Evolutionary conservation across 306 rosid species (phyloP).

Genomic region (Styphnolobium japonicum): DNA sequence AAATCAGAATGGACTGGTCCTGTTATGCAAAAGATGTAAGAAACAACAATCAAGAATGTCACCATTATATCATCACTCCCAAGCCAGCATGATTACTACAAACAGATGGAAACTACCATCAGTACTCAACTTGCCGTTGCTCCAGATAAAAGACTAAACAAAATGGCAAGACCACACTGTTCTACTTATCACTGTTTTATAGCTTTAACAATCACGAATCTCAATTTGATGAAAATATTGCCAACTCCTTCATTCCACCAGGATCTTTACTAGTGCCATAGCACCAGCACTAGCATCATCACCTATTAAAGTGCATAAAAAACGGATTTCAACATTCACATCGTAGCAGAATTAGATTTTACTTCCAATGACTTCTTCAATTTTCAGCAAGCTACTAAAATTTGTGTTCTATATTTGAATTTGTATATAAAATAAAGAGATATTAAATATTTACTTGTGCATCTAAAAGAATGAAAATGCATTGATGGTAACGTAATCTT

Average conservation of each 20-base stretch:
- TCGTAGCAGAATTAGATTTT: too few relatives aligned
- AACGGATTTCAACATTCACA: too few relatives aligned
- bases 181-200: background rate
- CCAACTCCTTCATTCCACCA: background rate
- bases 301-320: background rate
- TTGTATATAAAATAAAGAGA: too few relatives aligned
- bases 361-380: too few relatives aligned
- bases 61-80: background rate
- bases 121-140: background rate
- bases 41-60: background rate
- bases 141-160: background rate
- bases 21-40: background rate
- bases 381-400: too few relatives aligned
- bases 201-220: background rate
- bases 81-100: background rate
- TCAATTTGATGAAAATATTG: background rate
- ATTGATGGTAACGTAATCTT: background rate
- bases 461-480: too few relatives aligned
- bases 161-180: background rate
- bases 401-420: too few relatives aligned
- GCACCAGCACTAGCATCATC: background rate
- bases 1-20: background rate
- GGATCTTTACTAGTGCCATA: background rate
- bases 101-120: background rate
- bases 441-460: too few relatives aligned